phyloP scores from a whole-genome alignment of 495 filamentous ascomycete species.

The Aspergillus diversus region DNA sequence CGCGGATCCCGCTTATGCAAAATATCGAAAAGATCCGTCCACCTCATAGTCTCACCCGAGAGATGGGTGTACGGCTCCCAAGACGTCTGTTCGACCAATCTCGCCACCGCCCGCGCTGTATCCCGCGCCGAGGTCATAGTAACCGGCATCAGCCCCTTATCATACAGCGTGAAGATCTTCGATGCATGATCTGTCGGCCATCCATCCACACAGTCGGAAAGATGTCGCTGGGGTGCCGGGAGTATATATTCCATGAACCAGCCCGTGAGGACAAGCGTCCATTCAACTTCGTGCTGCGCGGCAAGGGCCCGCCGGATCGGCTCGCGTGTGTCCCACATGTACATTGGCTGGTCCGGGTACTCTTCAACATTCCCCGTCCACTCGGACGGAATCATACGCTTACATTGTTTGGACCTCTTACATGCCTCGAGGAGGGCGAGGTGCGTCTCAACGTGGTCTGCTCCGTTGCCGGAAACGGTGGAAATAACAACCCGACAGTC shows the following conservation, averaged over 20 bases:
- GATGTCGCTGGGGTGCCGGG: conserved; percentile 1
- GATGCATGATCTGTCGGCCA: conserved; percentile 1
- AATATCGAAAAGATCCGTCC: background rate
- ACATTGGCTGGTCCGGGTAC: conserved; percentile 17
- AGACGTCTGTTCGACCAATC: conserved; percentile 8
- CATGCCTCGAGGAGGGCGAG: conserved; percentile 21
- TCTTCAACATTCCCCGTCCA: conserved; percentile 19
- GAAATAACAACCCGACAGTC: conserved; percentile 23
- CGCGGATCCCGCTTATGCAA: background rate
- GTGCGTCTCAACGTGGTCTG: conserved; percentile 9
- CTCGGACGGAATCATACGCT: conserved; percentile 19
- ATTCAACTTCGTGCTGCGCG: conserved; percentile 14
- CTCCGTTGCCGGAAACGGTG: conserved; percentile 9
- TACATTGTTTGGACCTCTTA: conserved; percentile 10
- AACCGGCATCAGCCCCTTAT: conserved; percentile 5
- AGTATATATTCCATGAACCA: conserved; percentile 23
- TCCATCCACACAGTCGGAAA: conserved; percentile 4
- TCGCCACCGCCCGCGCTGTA: conserved; percentile 13
- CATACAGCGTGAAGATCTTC: conserved; percentile 4
- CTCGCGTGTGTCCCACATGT: conserved; percentile 8
- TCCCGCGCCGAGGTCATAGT: conserved; percentile 18
- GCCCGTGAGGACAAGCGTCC: conserved; percentile 19
- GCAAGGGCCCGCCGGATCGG: conserved; percentile 12
- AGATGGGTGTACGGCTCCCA: conserved; percentile 13
- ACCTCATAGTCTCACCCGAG: background rate